Evolutionary conservation across 2,329 filamentous ascomycete genomes (phyloP).

Genomic region (Calonectria crousiana): DNA sequence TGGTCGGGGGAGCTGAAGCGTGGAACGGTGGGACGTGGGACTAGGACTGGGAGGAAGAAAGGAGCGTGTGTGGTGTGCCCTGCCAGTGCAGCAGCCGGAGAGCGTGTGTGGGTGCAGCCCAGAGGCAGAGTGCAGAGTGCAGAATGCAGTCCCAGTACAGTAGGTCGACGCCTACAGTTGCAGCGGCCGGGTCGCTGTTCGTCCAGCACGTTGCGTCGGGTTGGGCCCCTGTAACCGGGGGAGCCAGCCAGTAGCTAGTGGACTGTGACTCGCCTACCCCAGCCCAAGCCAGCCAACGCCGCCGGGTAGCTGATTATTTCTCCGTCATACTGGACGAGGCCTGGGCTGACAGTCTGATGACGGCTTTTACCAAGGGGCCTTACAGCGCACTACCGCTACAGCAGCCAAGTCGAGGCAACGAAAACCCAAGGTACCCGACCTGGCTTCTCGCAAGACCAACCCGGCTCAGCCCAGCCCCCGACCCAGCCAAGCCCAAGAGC

Average conservation of each 20-base stretch:
- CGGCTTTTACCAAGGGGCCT: not conserved
- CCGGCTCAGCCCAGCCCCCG: slow-evolving; percentile 18
- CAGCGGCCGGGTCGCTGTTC: slow-evolving; percentile 5
- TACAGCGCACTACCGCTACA: not conserved
- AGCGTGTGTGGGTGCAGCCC: slow-evolving; percentile 1
- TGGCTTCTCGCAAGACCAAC: not conserved
- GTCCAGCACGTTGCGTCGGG: slow-evolving; percentile 11
- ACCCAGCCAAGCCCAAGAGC: slow-evolving; percentile 17
- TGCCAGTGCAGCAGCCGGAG: not conserved
- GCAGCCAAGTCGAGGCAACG: not conserved
- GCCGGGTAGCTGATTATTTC: slow-evolving; percentile 1
- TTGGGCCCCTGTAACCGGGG: not conserved
- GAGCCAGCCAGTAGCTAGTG: slow-evolving; percentile 3
- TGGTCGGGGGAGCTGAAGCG: slow-evolving; percentile 42
- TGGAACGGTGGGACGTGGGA: slow-evolving; percentile 34
- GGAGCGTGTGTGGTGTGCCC: slow-evolving; percentile 11
- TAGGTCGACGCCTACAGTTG: not conserved
- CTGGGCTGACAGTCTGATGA: not conserved
- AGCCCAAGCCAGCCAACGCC: not conserved
- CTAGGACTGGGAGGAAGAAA: slow-evolving; percentile 26
- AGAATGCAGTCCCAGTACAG: slow-evolving; percentile 7
- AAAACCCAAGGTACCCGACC: not conserved
- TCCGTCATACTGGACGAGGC: not conserved
- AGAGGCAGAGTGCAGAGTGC: slow-evolving; percentile 6
- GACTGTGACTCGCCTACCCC: slow-evolving; percentile 9